Evolutionary conservation across 106 monocot genomes (phyloP), one percentile per base, ranked within the genome.

Genomic region (Posidonia australis): DNA sequence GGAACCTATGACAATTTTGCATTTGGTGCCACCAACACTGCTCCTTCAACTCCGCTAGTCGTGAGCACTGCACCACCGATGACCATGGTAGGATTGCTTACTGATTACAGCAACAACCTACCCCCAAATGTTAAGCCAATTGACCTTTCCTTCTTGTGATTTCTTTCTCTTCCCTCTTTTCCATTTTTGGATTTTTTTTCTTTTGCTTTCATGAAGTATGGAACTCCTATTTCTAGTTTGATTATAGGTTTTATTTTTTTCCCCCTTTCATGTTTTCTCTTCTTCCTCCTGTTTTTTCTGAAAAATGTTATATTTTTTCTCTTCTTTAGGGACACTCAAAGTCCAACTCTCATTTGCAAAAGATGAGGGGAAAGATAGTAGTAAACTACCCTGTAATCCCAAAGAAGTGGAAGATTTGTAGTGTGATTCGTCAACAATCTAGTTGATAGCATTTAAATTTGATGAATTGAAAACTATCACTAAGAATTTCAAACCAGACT

Each of bases 331-430:
- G 46, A 67, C 77, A 42, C 75, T 75, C 5, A 72, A 75, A 68
- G 10, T 62, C 26, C 63, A 65, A 13, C 65, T 48, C 44, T 46
- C 55, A 44, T 74, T 66, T 32, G 71, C 32, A 65, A 74, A 72
- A 18, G 26, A 80, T 19, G 74, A 42, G 26, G 44, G 16, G 41
- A 62, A 74, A 61, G 60, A 68, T 19, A 25, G 5, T 10, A 44
- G 47, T 49, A 78, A 76, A 63, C 23, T 90, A 58, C 90, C 80
- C 10, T 75, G 82, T n/a, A 85, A 82, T 64, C 67, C 82, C 0
- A 44, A 82, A 73, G 80, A 85, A 71, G 90, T 86, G 7, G 90
- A 90, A 72, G 73, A 81, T 43, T 66, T 83, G 60, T 71, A 80
- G 31, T 30, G 74, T 23, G 60, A 78, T 36, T 54, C 76, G 1